Percentiles rank a stretch among this genome's conserved stretches.
Conservation (phyloP, 192 early-diverging fungal genomes). For the Coemansia erecta region DNA sequence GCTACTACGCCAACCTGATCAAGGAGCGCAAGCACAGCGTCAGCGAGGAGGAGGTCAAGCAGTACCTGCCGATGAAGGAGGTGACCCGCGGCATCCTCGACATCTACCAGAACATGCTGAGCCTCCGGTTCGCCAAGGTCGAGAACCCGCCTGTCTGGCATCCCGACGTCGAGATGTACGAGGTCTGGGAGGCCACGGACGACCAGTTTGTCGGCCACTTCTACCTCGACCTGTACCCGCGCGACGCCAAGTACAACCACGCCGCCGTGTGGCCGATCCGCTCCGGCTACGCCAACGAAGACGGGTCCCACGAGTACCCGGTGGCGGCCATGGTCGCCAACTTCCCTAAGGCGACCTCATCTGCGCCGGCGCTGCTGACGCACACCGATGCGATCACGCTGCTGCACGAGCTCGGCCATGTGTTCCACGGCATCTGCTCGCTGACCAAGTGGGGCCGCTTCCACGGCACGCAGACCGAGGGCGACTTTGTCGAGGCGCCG, state of each 20-base stretch:
- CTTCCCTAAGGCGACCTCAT: slow-evolving; percentile 64
- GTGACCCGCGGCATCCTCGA: slow-evolving; percentile 68
- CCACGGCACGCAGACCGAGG: slow-evolving; percentile 73
- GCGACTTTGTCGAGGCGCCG: slow-evolving; percentile 88
- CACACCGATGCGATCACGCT: slow-evolving; percentile 80
- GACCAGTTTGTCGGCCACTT: slow-evolving; percentile 67
- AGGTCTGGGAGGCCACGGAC: slow-evolving; percentile 69
- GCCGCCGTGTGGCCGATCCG: slow-evolving; percentile 81
- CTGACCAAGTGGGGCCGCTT: slow-evolving; percentile 71
- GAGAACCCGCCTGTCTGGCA: slow-evolving; percentile 68
- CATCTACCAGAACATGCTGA: slow-evolving; percentile 73
- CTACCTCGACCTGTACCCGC: slow-evolving; percentile 74
- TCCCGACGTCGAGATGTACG: too few relatives aligned
- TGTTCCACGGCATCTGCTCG: slow-evolving; percentile 65
- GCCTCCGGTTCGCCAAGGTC: slow-evolving; percentile 66
- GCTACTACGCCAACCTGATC: slow-evolving; percentile 70
- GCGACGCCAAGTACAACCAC: slow-evolving; percentile 71
- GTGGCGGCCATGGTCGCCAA: slow-evolving; percentile 73
- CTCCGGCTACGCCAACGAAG: slow-evolving; percentile 58
- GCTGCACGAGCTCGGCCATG: slow-evolving; percentile 84
- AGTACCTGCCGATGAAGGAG: slow-evolving; percentile 70
- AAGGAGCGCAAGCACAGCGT: slow-evolving; percentile 74
- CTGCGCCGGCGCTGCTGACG: slow-evolving; percentile 70
- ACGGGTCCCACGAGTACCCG: slow-evolving; percentile 59
- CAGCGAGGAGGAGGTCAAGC: slow-evolving; percentile 73